phyloP scores from a whole-genome alignment of 1,284 basidiomycete genomes.

The Ustilago vetiveriae region DNA sequence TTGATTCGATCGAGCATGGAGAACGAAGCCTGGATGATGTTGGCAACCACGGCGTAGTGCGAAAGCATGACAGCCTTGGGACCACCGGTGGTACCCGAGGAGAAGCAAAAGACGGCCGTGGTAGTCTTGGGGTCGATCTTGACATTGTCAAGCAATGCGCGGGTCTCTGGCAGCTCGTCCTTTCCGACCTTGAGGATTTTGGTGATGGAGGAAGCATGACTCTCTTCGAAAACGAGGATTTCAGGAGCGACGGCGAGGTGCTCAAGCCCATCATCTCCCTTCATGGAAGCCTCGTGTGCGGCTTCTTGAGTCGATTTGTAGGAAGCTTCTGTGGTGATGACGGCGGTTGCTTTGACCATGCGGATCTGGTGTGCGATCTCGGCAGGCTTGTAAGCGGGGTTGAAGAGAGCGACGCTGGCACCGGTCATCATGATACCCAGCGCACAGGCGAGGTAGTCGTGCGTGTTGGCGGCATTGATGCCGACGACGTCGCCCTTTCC shows the following conservation, averaged over 20 bases:
- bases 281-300: constrained; percentile 28
- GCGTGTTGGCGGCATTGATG: constrained; percentile 59
- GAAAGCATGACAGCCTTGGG: constrained; percentile 65
- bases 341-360: constrained; percentile 50
- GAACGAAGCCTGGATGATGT: constrained; percentile 60
- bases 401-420: constrained; percentile 59
- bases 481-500: constrained; percentile 54
- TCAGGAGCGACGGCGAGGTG: constrained; percentile 21
- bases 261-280: constrained; percentile 37
- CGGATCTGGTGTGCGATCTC: constrained; percentile 61
- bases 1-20: constrained; percentile 60
- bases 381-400: constrained; percentile 61
- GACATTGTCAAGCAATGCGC: constrained; percentile 37
- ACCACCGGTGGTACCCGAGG: constrained; percentile 63
- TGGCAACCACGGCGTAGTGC: constrained; percentile 60
- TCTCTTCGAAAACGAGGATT: constrained; percentile 59
- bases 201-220: constrained; percentile 40
- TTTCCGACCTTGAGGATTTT: constrained; percentile 46
- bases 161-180: constrained; percentile 28
- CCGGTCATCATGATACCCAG: constrained; percentile 62
- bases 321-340: constrained; percentile 44
- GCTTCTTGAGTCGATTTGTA: constrained; percentile 42
- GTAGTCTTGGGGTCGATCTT: constrained; percentile 41
- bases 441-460: constrained; percentile 59
- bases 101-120: constrained; percentile 60